Evolutionary conservation across 208 protist species (phyloP).

Genomic region (Trypanosoma vivax): DNA sequence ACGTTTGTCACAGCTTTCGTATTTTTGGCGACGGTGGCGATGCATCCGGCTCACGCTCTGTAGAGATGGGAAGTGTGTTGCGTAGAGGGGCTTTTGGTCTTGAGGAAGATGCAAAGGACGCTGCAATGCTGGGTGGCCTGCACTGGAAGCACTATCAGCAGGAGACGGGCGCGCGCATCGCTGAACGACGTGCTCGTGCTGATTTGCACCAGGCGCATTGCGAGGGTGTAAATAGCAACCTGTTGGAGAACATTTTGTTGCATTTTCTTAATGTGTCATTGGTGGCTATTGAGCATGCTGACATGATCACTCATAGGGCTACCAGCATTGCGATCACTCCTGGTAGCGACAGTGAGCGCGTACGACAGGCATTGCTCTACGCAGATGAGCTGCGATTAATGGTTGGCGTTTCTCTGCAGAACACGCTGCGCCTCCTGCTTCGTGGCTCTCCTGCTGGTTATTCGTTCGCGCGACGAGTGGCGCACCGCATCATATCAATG

Average conservation of each 20-base stretch:
- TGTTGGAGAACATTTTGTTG: slow-evolving; percentile 50
- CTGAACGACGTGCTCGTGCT: slow-evolving; percentile 3
- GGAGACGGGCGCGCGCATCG: slow-evolving; percentile 1
- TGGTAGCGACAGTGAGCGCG: slow-evolving; percentile 7
- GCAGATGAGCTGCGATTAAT: slow-evolving; percentile 53
- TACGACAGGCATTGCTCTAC: slow-evolving; percentile 26
- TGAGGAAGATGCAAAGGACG: slow-evolving; percentile 5
- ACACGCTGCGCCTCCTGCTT: slow-evolving; percentile 32
- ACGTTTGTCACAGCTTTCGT: slow-evolving; percentile 30
- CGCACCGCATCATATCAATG: slow-evolving; percentile 39
- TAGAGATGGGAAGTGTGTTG: neutral
- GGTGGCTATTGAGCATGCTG: slow-evolving; percentile 36
- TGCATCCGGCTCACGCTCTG: neutral
- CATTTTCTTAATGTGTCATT: slow-evolving; percentile 65
- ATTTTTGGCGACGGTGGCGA: slow-evolving; percentile 19
- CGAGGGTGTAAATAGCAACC: slow-evolving; percentile 39
- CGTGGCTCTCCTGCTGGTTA: slow-evolving; percentile 7
- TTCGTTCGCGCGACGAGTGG: slow-evolving; percentile 24
- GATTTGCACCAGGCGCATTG: slow-evolving; percentile 37
- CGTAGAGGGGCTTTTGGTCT: neutral
- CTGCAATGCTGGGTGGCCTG: neutral
- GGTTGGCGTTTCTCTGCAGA: slow-evolving; percentile 45
- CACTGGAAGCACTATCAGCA: neutral
- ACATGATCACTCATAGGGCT: slow-evolving; percentile 53
- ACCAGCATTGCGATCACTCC: slow-evolving; percentile 26